Percentiles rank a stretch among this genome's conserved stretches.
Evolutionary conservation across 352 stramenopile species (phyloP).

Genomic region (Pythium dissimile): DNA sequence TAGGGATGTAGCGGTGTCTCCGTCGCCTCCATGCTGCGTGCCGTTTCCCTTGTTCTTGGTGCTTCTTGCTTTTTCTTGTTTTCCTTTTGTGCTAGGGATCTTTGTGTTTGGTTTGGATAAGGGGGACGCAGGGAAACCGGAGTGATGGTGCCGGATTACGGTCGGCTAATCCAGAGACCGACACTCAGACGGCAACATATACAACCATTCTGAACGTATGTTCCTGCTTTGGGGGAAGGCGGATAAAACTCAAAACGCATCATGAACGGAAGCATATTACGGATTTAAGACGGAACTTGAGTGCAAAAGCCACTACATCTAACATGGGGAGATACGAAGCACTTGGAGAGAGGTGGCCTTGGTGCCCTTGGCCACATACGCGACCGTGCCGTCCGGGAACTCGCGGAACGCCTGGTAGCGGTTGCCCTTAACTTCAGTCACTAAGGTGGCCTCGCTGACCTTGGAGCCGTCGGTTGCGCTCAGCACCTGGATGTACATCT

Average conservation of each 20-base stretch:
- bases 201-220: neutral
- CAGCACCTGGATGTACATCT: constrained; percentile 55
- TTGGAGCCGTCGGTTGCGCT: constrained; percentile 33
- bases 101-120: too few species aligned
- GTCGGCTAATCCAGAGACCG: neutral
- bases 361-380: constrained; percentile 46
- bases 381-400: constrained; percentile 47
- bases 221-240: constrained; percentile 3
- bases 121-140: neutral
- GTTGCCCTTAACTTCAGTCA: constrained; percentile 51
- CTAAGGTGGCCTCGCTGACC: constrained; percentile 41
- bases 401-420: constrained; percentile 57
- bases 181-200: neutral
- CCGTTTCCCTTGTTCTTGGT: neutral
- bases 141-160: constrained; percentile 12
- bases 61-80: neutral
- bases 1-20: constrained; percentile 46
- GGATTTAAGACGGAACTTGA: too few species aligned
- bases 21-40: neutral
- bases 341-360: constrained; percentile 40
- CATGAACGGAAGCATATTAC: too few species aligned
- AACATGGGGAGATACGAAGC: constrained; percentile 47
- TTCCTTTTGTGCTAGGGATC: too few species aligned
- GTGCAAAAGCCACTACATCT: too few species aligned
- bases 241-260: neutral